Evolutionary conservation across 2,329 filamentous ascomycete species (phyloP), one percentile per base, ranked within the genome.

Genomic region (Phyllosticta ampelicida): DNA sequence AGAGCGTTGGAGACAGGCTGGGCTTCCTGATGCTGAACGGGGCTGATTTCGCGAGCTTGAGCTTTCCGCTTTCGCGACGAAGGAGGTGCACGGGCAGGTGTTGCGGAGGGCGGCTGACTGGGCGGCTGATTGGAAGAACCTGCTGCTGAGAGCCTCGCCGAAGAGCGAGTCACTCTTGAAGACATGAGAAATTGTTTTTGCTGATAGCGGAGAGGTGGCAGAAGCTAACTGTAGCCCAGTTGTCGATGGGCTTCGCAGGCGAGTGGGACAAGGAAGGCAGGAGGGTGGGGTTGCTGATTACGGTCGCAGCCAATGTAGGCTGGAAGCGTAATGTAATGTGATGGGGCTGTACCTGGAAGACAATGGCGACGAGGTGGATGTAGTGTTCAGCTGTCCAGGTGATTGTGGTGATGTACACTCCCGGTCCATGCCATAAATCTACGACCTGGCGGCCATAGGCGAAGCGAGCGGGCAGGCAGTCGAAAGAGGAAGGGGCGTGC

Each of bases 131-230:
- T 69, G 62, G 83, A 71, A 63, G 71, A 70, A 70, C 79, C 80
- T 75, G 89, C 87, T 78, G 89, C 87, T 78, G 89, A 89, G 83
- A 89, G 86, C 80, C 90, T 90, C 78, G 91, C 87, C 75, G 91
- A 87, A 70, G 91, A 94, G 80, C 92, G 90, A 80, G 92, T 96
- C 70, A 94, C 86, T 89, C 91, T 96, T 83, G 85, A 79, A 84
- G 89, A 89, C 90, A 96, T 96, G 85, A 92, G 89, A 86, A 78
- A 72, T 66, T 70, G 66, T 58, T 61, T 61, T 61, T 51, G 63
- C 58, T 65, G 60, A 64, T 62, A 61, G 65, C 62, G 65, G 61
- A 64, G 63, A 64, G 66, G 63, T 60, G 61, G 61, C 66, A 62
- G 62, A 63, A 63, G 62, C 66, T 59, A 67, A 67, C 65, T 67